Evolutionary conservation across 768 basidiomycete genomes (phyloP).

Genomic region (Lyophyllum shimeji): DNA sequence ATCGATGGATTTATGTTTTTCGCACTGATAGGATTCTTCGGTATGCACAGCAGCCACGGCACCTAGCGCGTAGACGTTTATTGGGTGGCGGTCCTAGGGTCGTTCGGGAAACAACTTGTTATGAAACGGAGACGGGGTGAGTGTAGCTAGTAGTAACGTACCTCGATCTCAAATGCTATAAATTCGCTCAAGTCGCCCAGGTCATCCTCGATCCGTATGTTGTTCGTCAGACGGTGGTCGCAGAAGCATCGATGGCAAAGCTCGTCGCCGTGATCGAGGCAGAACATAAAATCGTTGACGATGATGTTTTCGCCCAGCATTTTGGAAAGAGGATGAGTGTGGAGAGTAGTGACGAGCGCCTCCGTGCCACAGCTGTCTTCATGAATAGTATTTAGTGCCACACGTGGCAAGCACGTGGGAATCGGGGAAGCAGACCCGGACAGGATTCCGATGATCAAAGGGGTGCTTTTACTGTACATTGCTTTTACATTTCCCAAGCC

Average conservation of each 20-base stretch:
- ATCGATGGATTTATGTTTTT: conserved; percentile 25
- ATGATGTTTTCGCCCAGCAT: conserved; percentile 20
- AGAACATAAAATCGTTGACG: conserved; percentile 33
- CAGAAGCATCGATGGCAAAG: conserved; percentile 28
- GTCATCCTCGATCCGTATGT: conserved; percentile 27
- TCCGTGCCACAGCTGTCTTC: no score
- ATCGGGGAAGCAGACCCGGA: not conserved
- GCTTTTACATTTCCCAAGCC: not conserved
- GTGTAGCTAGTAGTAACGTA: no score
- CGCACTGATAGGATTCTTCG: conserved; percentile 24
- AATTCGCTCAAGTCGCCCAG: conserved; percentile 18
- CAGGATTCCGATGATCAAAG: no score
- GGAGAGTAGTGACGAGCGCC: not conserved
- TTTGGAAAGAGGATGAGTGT: not conserved
- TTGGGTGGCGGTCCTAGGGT: conserved; percentile 21
- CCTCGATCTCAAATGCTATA: conserved; percentile 19
- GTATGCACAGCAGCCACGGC: conserved; percentile 13
- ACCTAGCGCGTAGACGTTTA: conserved; percentile 21
- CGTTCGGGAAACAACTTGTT: no score
- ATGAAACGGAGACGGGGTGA: no score
- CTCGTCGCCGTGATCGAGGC: conserved; percentile 31
- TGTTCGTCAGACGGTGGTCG: conserved; percentile 34
- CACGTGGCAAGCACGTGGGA: not conserved
- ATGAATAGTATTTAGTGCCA: no score
- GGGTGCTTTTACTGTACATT: no score